These are phyloP conservation scores for Rhynchospora tenuis DNA, from an alignment of 176 grass and related monocot species.

Conservation along the genomic window DNA sequence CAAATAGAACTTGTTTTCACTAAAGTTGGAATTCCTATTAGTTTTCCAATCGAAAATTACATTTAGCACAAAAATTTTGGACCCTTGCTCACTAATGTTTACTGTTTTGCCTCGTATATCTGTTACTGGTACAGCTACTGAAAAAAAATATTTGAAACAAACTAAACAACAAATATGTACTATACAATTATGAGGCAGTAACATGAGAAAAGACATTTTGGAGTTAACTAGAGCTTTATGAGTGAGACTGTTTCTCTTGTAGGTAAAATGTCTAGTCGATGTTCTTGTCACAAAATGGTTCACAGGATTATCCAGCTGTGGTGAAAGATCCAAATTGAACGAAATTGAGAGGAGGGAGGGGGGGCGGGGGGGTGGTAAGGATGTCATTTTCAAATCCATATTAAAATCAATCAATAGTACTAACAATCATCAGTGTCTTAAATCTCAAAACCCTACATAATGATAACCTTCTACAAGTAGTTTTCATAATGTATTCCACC, in stretches of 20 bases:
- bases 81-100: neutral
- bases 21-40: neutral
- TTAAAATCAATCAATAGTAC: conserved; percentile 5
- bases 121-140: neutral
- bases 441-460: conserved; percentile 10
- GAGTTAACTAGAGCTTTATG: conserved; percentile 3
- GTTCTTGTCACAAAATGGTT: conserved; percentile 19
- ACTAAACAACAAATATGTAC: conserved; percentile 5
- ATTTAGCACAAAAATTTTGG: neutral
- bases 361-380: too few species aligned
- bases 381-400: conserved; percentile 13
- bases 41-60: neutral
- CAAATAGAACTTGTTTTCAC: neutral
- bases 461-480: neutral
- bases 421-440: neutral
- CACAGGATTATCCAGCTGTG: conserved; percentile 14
- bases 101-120: neutral
- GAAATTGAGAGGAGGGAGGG: neutral
- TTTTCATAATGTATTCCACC: neutral
- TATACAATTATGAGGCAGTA: neutral
- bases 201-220: conserved; percentile 18
- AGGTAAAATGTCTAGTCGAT: conserved; percentile 23
- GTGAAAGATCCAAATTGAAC: neutral
- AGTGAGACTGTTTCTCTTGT: neutral
- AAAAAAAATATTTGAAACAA: neutral